These are phyloP conservation scores for Pseudogymnoascus sp. DNA, from an alignment of 2,329 filamentous ascomycete genomes.

Conservation along the genomic window DNA sequence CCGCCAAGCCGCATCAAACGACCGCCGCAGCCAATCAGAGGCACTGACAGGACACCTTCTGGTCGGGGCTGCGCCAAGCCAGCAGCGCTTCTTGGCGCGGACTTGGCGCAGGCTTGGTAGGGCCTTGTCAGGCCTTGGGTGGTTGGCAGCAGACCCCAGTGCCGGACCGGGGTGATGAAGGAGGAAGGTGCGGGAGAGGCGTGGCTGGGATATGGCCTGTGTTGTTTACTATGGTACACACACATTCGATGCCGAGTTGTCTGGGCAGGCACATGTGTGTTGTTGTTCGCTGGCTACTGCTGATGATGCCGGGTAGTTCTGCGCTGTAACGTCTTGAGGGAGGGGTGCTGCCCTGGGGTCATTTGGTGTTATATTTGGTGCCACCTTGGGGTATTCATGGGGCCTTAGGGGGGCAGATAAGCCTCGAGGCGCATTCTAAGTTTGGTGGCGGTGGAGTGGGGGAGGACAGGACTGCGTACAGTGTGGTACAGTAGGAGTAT, in stretches of 20 bases:
- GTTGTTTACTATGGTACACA: neutral
- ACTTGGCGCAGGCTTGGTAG: neutral
- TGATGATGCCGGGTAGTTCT: neutral
- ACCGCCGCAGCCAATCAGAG: neutral
- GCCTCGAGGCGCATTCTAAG: conserved; percentile 1
- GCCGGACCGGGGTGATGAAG: neutral
- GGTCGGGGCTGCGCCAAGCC: neutral
- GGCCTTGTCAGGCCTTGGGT: neutral
- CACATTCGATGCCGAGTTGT: neutral
- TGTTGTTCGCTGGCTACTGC: neutral
- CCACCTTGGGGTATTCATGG: neutral
- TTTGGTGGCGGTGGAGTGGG: neutral
- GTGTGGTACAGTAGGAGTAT: neutral
- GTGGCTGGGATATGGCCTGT: neutral
- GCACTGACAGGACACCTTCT: neutral
- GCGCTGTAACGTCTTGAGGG: neutral
- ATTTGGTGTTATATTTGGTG: neutral
- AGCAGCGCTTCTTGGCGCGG: neutral
- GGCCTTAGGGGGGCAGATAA: neutral
- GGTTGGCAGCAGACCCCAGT: neutral
- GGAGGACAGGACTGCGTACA: neutral
- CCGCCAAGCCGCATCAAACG: neutral
- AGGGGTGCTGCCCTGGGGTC: neutral
- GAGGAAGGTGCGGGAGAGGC: neutral
- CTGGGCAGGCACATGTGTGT: conserved; percentile 1